Conservation (phyloP, 768 basidiomycete genomes). For the Hygrophorus pudorinus region DNA sequence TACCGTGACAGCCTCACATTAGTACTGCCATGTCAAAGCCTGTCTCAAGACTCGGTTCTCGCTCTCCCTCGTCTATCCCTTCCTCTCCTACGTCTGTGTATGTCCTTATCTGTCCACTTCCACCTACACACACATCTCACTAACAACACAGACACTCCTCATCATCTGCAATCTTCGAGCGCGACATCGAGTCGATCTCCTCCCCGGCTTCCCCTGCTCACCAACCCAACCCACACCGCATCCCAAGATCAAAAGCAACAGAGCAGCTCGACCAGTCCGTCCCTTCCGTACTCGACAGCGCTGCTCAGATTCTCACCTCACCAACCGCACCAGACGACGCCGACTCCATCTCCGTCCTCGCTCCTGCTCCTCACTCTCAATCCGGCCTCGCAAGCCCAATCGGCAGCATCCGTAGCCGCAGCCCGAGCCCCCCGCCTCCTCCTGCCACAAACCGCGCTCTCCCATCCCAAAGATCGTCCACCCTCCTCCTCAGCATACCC, state of each 20-base stretch:
- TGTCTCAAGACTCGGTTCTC: constrained; percentile 52
- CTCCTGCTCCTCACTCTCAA: constrained; percentile 31
- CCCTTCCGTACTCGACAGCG: constrained; percentile 78
- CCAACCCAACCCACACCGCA: constrained; percentile 58
- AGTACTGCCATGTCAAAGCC: no score
- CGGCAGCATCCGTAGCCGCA: constrained; percentile 56
- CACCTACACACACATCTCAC: constrained; percentile 1
- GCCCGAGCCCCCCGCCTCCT: constrained; percentile 49
- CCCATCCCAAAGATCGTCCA: no score
- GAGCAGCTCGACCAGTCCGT: constrained; percentile 72
- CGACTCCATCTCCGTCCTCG: constrained; percentile 53
- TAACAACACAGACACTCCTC: constrained; percentile 47
- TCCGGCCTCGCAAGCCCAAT: constrained; percentile 63
- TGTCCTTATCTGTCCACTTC: constrained; percentile 15
- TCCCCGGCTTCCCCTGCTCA: constrained; percentile 23
- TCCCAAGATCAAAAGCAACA: constrained; percentile 59
- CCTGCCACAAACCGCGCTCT: constrained; percentile 24
- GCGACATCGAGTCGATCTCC: constrained; percentile 70
- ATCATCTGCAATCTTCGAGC: constrained; percentile 85
- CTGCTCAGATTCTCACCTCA: constrained; percentile 60
- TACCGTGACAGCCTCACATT: no score
- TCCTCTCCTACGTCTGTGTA: constrained; percentile 76
- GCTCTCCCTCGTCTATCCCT: constrained; percentile 66
- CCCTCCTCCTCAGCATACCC: constrained; percentile 42
- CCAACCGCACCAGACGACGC: constrained; percentile 33